Evolutionary conservation across 345 rosid genomes (phyloP).

Genomic region (Bruguiera sexangula): DNA sequence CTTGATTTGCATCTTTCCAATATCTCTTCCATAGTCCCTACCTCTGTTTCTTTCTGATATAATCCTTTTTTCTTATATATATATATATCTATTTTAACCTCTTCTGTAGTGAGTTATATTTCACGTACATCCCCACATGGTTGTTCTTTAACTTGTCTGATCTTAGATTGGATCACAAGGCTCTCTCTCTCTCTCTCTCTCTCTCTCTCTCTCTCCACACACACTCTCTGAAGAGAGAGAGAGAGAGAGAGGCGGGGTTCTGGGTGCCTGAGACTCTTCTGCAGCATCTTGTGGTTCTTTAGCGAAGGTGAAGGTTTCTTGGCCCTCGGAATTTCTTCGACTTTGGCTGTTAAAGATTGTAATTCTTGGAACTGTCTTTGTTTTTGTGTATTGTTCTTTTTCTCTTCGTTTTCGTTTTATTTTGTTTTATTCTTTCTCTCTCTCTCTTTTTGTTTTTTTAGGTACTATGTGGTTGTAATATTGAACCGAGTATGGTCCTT

Average conservation of each 20-base stretch:
- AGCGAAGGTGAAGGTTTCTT: slow-evolving; percentile 40
- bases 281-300: slow-evolving; percentile 32
- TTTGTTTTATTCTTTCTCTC: slow-evolving; percentile 2
- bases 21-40: neutral
- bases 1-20: slow-evolving; percentile 30
- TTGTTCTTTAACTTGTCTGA: slow-evolving; percentile 71
- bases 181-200: slow-evolving; percentile 34
- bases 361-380: slow-evolving; percentile 14
- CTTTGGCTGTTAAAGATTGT: slow-evolving; percentile 29
- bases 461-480: slow-evolving; percentile 21
- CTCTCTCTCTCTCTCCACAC: too few species aligned
- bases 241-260: slow-evolving; percentile 17
- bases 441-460: neutral
- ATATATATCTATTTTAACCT: neutral
- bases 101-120: slow-evolving; percentile 13
- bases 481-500: slow-evolving; percentile 21
- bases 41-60: slow-evolving; percentile 10
- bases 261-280: slow-evolving; percentile 25
- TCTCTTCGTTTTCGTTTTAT: too few species aligned
- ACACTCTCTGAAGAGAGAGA: too few species aligned
- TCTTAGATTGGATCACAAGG: slow-evolving; percentile 79
- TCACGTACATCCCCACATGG: slow-evolving; percentile 59
- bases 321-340: slow-evolving; percentile 9
- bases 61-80: neutral
- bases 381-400: neutral